Percentiles rank a stretch among this genome's conserved stretches.
Conservation (phyloP, 2,329 filamentous ascomycete species). For the Colletotrichum sp. region DNA sequence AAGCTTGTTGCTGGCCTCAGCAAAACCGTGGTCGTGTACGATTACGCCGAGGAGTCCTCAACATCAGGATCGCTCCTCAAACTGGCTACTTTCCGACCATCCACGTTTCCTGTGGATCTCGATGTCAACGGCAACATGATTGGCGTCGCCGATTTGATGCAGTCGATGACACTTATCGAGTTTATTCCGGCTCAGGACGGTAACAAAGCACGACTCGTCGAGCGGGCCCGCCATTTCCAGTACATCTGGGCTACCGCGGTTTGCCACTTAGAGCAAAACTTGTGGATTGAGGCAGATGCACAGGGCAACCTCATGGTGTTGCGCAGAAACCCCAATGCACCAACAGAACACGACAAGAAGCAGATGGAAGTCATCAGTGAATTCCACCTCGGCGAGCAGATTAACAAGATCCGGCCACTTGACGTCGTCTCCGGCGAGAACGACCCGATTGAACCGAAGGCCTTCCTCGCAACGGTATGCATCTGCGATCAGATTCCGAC, state of each 20-base stretch:
- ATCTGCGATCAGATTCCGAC: neutral
- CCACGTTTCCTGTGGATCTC: conserved; percentile 84
- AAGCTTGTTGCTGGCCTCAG: conserved; percentile 87
- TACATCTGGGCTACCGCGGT: conserved; percentile 84
- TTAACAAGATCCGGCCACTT: conserved; percentile 84
- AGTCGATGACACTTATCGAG: conserved; percentile 82
- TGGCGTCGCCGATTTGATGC: conserved; percentile 91
- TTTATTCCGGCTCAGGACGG: conserved; percentile 65
- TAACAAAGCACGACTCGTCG: conserved; percentile 67
- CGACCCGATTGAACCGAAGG: conserved; percentile 77
- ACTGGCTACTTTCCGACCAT: conserved; percentile 77
- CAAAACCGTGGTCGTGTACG: conserved; percentile 76
- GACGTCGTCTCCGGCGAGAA: conserved; percentile 68
- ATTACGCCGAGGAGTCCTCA: conserved; percentile 60
- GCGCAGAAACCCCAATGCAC: conserved; percentile 73
- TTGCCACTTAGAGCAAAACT: conserved; percentile 72
- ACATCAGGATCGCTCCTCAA: conserved; percentile 68
- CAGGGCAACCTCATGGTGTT: conserved; percentile 88
- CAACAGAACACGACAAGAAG: conserved; percentile 75
- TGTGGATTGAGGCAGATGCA: conserved; percentile 83
- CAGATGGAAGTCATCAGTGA: conserved; percentile 79
- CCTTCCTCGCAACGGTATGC: conserved; percentile 87
- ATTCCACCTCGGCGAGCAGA: conserved; percentile 88
- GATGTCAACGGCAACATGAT: conserved; percentile 77
- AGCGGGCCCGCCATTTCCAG: conserved; percentile 82